Evolutionary conservation across 805 yeast species (phyloP), one percentile per base, ranked within the genome.

Genomic region (Cyberlindnera americana): DNA sequence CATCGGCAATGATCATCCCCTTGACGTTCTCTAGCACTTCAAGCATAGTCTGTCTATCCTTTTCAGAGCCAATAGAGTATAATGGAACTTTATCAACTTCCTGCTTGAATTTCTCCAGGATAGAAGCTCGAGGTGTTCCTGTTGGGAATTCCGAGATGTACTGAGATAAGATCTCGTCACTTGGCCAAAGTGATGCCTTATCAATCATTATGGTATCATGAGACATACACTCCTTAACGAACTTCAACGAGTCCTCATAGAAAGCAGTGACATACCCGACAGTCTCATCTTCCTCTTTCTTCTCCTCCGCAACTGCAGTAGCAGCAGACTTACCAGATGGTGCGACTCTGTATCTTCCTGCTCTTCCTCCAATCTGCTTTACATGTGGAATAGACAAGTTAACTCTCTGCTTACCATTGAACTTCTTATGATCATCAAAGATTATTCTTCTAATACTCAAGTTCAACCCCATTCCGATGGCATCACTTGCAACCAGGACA

Each of bases 391-490:
- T 62, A 0, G 83, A 67, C 22, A 93, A 59, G 1, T 57, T 57
- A 8, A 60, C 61, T 43, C 68, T 62, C 13, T 59, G 62, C 12
- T 53, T 56, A 6, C 97, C 97, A 56, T 88, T 77, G 51, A 74
- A 90, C 60, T 93, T 93, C 35, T 59, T 58, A 19, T 75, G 65
- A 1, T 81, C 71, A 14, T 83, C 76, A 56, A 93, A 90, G 1
- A 93, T 73, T 5, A 93, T 75, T 44, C 98, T 67, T 43, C 80
- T 77, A 48, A 93, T 90, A 19, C 85, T 81, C 53, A 93, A 67
- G 56, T 93, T 93, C 38, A 93, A 69, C 0, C 99, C 99, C 97
- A 93, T 91, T 2, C 99, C 99, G 46, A 93, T 80, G 0, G 99
- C 99, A 65, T 93, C 98, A 3, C 96, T 85, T 1, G 99, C 98